Conservation (phyloP, 768 basidiomycete species). For the Chalciporus sphaerocephalus region DNA sequence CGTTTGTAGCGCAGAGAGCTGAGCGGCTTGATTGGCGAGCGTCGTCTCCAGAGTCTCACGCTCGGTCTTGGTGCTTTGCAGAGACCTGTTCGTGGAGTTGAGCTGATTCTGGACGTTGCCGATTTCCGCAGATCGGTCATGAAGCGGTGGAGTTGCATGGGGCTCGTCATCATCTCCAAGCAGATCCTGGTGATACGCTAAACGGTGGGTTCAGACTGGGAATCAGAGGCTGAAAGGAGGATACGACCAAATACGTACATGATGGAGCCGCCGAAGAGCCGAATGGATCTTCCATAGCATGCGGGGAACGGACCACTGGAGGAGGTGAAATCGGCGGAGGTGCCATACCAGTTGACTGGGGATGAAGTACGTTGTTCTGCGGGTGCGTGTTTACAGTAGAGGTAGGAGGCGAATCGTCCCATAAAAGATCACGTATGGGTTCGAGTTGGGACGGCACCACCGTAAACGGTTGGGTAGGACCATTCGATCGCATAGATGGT, state of each 20-base stretch:
- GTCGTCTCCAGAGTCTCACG: constrained; percentile 61
- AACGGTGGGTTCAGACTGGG: neutral
- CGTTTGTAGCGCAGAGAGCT: constrained; percentile 76
- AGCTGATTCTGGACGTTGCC: constrained; percentile 86
- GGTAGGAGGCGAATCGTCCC: constrained; percentile 50
- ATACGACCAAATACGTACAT: constrained; percentile 14
- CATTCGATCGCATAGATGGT: constrained; percentile 62
- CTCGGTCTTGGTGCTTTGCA: constrained; percentile 63
- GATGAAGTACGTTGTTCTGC: constrained; percentile 21
- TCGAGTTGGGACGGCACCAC: constrained; percentile 34
- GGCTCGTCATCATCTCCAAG: constrained; percentile 65
- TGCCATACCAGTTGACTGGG: constrained; percentile 36
- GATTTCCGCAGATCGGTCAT: constrained; percentile 79
- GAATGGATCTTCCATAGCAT: constrained; percentile 47
- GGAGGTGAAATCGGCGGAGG: constrained; percentile 31
- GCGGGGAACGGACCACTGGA: constrained; percentile 19
- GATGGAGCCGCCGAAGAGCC: constrained; percentile 30
- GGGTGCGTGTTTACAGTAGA: constrained; percentile 38
- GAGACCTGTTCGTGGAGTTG: constrained; percentile 68
- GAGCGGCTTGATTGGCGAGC: constrained; percentile 62
- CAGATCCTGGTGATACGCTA: constrained; percentile 45
- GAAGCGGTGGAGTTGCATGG: constrained; percentile 47
- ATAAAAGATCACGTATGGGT: constrained; percentile 42
- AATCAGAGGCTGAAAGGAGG: constrained; percentile 4
- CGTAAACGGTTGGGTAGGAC: constrained; percentile 36